Conservation (phyloP, 768 basidiomycete species). For the Podaxis sp. region DNA sequence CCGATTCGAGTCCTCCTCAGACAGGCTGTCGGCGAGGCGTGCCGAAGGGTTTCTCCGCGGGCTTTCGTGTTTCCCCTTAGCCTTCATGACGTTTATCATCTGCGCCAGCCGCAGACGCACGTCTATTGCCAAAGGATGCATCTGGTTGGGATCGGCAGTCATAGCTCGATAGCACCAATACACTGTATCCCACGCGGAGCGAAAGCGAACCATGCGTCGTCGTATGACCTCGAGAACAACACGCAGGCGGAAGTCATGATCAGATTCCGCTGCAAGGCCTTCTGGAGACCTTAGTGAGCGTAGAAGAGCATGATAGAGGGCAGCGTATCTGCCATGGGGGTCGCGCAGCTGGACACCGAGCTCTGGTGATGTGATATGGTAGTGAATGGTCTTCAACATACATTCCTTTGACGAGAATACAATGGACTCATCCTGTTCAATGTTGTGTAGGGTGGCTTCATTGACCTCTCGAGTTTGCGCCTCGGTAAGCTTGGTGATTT, state of each 20-base stretch:
- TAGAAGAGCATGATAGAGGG: not conserved
- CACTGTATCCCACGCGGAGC: not conserved
- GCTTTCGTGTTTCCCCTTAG: not conserved
- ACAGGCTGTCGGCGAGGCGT: not conserved
- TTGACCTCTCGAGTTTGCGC: slow-evolving; percentile 22
- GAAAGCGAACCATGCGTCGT: not conserved
- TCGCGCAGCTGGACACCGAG: not conserved
- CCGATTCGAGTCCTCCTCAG: not conserved
- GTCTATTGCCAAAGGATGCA: not conserved
- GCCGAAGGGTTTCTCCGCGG: slow-evolving; percentile 1
- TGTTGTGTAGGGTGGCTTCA: slow-evolving; percentile 18
- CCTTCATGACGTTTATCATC: not conserved
- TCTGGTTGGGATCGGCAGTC: slow-evolving; percentile 4
- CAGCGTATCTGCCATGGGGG: not conserved
- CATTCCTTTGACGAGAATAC: slow-evolving; percentile 19
- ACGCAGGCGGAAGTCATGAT: not conserved
- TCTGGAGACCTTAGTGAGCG: not conserved
- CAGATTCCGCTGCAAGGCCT: not conserved
- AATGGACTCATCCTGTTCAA: slow-evolving; percentile 15
- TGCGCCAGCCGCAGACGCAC: not conserved
- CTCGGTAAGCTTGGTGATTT: slow-evolving; percentile 22
- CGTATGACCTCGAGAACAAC: slow-evolving; percentile 1
- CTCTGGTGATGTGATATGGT: slow-evolving; percentile 6
- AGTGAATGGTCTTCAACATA: slow-evolving; percentile 12
- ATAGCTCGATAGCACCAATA: not conserved